Conservation (phyloP, 2,329 filamentous ascomycete genomes). For the Botryotinia convoluta region DNA sequence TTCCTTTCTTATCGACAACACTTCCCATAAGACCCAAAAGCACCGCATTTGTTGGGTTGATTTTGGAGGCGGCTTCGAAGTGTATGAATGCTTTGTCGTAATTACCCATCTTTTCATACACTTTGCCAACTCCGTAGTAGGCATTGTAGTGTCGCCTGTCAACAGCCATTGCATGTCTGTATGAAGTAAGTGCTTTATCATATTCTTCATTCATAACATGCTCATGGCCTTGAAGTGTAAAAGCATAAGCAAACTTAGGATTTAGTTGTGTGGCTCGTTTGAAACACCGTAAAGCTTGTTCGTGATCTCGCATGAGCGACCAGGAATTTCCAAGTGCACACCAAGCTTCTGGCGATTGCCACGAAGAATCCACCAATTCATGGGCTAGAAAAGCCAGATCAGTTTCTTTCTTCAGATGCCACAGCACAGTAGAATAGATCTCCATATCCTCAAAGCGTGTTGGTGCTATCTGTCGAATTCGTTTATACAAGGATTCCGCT, state of each 20-base stretch:
- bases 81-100: constrained; percentile 89
- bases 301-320: constrained; percentile 87
- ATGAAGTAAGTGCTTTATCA: constrained; percentile 86
- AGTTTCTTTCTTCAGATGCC: constrained; percentile 91
- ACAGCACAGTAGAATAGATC: constrained; percentile 97
- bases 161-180: constrained; percentile 79
- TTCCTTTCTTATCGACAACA: constrained; percentile 83
- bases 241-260: constrained; percentile 89
- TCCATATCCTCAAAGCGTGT: constrained; percentile 93
- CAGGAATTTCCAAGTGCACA: constrained; percentile 93
- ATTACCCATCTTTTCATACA: constrained; percentile 87
- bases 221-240: constrained; percentile 93
- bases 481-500: constrained; percentile 81
- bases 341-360: constrained; percentile 92
- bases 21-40: constrained; percentile 89
- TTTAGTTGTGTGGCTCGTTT: constrained; percentile 89
- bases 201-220: constrained; percentile 96
- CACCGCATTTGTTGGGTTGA: constrained; percentile 93
- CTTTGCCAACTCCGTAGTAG: constrained; percentile 85
- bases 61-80: constrained; percentile 80
- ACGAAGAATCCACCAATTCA: constrained; percentile 81
- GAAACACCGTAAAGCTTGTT: constrained; percentile 92
- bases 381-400: constrained; percentile 91
- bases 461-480: constrained; percentile 75
- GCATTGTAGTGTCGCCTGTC: constrained; percentile 94